Percentiles rank a stretch among this genome's conserved stretches.
phyloP scores from a whole-genome alignment of 495 filamentous ascomycete species.

The Wilcoxina mikolae region DNA sequence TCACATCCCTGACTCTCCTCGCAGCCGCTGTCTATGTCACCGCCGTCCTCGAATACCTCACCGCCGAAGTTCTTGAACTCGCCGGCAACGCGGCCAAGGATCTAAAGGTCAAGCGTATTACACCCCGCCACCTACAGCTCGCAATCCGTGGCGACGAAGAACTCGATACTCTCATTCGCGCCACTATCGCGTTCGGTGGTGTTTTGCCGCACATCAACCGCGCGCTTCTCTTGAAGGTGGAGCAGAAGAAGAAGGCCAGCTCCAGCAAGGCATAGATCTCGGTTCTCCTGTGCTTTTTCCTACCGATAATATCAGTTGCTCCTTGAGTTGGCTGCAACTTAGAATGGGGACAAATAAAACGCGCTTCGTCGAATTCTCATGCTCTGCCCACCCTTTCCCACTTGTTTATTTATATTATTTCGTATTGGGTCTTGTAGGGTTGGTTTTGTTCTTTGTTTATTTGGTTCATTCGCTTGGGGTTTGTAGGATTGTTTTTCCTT shows the following conservation, averaged over 20 bases:
- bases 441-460: conserved; percentile 1
- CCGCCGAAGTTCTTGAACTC: conserved; percentile 94
- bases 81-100: conserved; percentile 98
- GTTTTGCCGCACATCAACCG: conserved; percentile 98
- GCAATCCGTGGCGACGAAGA: conserved; percentile 98
- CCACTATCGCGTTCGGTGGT: conserved; percentile 96
- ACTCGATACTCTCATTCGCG: conserved; percentile 89
- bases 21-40: conserved; percentile 90
- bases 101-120: conserved; percentile 99
- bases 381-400: neutral
- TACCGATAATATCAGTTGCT: too few relatives aligned
- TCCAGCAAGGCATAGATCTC: conserved; percentile 1
- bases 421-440: neutral
- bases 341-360: neutral
- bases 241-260: conserved; percentile 85
- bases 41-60: conserved; percentile 93
- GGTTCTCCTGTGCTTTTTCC: neutral
- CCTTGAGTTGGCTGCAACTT: too few relatives aligned
- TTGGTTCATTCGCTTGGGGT: neutral
- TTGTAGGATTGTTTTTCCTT: neutral
- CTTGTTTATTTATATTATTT: neutral
- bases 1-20: neutral
- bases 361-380: neutral
- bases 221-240: conserved; percentile 90
- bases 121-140: conserved; percentile 90